These are phyloP conservation scores for Ganoderma lingzhi DNA, from an alignment of 1,284 basidiomycete genomes.

Conservation along the genomic window DNA sequence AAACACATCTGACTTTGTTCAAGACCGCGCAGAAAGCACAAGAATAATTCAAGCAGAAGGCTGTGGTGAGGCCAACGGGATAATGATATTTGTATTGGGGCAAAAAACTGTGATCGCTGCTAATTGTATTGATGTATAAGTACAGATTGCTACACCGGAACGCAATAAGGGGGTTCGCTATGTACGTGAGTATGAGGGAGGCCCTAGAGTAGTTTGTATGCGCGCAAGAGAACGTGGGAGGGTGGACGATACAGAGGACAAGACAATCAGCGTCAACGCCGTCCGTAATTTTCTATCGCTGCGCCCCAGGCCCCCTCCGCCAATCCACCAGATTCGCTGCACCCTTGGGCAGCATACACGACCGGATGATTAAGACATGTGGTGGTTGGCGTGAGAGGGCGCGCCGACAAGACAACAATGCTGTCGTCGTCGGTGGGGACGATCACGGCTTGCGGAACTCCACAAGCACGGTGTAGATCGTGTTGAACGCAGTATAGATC, in stretches of 20 bases:
- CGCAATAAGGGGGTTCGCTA: slow-evolving; percentile 26
- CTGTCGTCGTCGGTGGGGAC: slow-evolving; percentile 25
- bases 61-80: background rate
- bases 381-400: slow-evolving; percentile 23
- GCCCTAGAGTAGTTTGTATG: slow-evolving; percentile 27
- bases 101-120: background rate
- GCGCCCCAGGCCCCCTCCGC: slow-evolving; percentile 26
- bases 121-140: slow-evolving; percentile 30
- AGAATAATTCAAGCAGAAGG: background rate
- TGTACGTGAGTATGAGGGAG: slow-evolving; percentile 30
- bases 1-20: too few species aligned
- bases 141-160: slow-evolving; percentile 33
- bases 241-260: slow-evolving; percentile 27
- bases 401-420: slow-evolving; percentile 24
- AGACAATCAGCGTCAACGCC: slow-evolving; percentile 28
- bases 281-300: slow-evolving; percentile 31
- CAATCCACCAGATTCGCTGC: slow-evolving; percentile 26
- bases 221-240: slow-evolving; percentile 28
- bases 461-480: slow-evolving; percentile 95
- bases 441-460: slow-evolving; percentile 86
- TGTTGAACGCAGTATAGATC: slow-evolving; percentile 99
- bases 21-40: too few species aligned
- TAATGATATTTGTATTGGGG: slow-evolving; percentile 22
- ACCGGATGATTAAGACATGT: slow-evolving; percentile 21
- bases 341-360: slow-evolving; percentile 29